Evolutionary conservation across 805 yeast species (phyloP).

Genomic region (Kodamaea nitidulidarum): DNA sequence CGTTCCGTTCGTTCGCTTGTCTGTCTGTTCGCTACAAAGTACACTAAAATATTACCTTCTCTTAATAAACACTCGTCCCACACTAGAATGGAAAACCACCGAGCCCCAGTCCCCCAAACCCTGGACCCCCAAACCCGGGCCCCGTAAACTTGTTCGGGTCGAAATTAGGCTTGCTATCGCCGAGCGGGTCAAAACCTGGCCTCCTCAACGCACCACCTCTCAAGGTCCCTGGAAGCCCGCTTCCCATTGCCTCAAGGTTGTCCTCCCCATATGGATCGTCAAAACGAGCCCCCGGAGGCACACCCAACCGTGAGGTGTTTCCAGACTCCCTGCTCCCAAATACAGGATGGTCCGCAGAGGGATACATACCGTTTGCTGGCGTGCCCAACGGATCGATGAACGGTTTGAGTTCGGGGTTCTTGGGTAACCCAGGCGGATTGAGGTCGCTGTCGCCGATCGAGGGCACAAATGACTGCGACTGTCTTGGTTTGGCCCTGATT

Average conservation of each 20-base stretch:
- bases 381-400: constrained; percentile 39
- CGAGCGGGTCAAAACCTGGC: constrained; percentile 2
- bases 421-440: constrained; percentile 42
- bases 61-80: too few relatives aligned
- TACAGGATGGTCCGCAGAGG: constrained; percentile 48
- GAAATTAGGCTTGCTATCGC: not conserved
- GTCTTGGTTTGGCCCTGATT: constrained; percentile 16
- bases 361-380: constrained; percentile 47
- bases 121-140: constrained; percentile 11
- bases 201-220: constrained; percentile 16
- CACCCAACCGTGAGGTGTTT: constrained; percentile 27
- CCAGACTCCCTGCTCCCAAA: constrained; percentile 30
- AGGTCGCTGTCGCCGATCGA: constrained; percentile 50
- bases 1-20: too few relatives aligned
- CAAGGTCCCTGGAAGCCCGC: constrained; percentile 43
- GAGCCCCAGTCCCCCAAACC: constrained; percentile 10
- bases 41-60: too few relatives aligned
- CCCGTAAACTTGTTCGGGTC: not conserved
- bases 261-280: constrained; percentile 50
- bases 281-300: constrained; percentile 47
- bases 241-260: constrained; percentile 41
- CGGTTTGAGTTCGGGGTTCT: constrained; percentile 42
- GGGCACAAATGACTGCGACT: constrained; percentile 16
- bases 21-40: too few relatives aligned
- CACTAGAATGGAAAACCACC: constrained; percentile 7